Percentiles rank a stretch among this genome's conserved stretches.
Evolutionary conservation across 1,139 yeast genomes (phyloP).

Genomic region (Suhomyces terraborum): DNA sequence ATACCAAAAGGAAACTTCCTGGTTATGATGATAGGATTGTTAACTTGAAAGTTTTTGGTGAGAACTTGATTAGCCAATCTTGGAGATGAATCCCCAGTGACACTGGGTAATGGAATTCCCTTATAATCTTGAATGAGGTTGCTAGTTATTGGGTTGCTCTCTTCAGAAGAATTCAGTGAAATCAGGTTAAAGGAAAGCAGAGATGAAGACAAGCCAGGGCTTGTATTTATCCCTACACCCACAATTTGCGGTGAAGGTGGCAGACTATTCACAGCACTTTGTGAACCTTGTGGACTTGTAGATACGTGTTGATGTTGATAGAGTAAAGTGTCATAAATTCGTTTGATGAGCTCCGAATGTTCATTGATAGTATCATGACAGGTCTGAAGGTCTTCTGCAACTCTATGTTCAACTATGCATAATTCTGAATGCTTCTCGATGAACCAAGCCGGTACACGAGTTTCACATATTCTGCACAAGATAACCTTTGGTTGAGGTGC

Average conservation of each 20-base stretch:
- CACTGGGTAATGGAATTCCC: slow-evolving; percentile 51
- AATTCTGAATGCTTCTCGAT: slow-evolving; percentile 87
- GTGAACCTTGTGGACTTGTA: slow-evolving; percentile 3
- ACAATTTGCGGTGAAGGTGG: slow-evolving; percentile 6
- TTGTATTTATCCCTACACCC: slow-evolving; percentile 11
- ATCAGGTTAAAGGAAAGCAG: slow-evolving; percentile 24
- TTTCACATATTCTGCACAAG: slow-evolving; percentile 90
- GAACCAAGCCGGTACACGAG: slow-evolving; percentile 95
- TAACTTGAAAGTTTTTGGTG: slow-evolving; percentile 19
- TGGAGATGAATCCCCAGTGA: slow-evolving; percentile 24
- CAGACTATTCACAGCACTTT: neutral
- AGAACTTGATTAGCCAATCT: slow-evolving; percentile 26
- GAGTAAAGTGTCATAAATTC: slow-evolving; percentile 43
- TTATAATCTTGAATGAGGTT: slow-evolving; percentile 52
- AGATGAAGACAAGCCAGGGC: slow-evolving; percentile 22
- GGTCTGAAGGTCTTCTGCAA: slow-evolving; percentile 75
- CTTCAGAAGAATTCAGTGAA: slow-evolving; percentile 20
- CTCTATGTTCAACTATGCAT: slow-evolving; percentile 82
- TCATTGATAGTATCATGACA: slow-evolving; percentile 79
- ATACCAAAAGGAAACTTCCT: slow-evolving; percentile 66
- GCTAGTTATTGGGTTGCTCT: slow-evolving; percentile 9
- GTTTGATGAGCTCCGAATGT: slow-evolving; percentile 58
- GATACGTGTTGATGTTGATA: slow-evolving; percentile 22
- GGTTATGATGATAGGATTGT: slow-evolving; percentile 22
- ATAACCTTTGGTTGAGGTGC: slow-evolving; percentile 79